Base-by-base conservation (phyloP, 225 moss, liverwort and hornwort species). In the Lunularia cruciata region DNA sequence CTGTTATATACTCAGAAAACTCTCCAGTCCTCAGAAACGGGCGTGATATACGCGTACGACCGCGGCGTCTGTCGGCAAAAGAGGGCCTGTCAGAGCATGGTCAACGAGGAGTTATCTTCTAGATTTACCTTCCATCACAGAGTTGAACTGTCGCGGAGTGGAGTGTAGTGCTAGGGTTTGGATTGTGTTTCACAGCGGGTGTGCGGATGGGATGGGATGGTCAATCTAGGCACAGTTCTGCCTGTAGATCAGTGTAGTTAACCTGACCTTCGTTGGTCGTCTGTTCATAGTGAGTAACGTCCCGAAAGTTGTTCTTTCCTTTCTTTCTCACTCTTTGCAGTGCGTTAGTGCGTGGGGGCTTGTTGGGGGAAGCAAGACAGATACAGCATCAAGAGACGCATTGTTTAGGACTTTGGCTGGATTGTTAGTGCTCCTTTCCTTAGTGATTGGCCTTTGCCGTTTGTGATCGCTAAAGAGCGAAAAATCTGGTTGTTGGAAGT, bases 41-140 rank as follows among this genome's bases (percentile, higher is more conserved):
- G 63, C 63, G 63, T 30, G 63, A 46, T 64, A 47, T 64, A 64
- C 63, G 63, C 63, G 63, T 67, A 52, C 67, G 48, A 67, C 35
- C 49, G 67, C 67, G 47, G 34, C 48, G 49, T 67, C 33, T 64
- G 63, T 67, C 49, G 48, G 67, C 49, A 67, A 67, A 49, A 52
- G 67, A 49, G 51, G 48, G 49, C 14, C 32, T 67, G 67, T 67
- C 67, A 67, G 67, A 52, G 35, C 67, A 51, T 52, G 51, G 67
- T 67, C 67, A 67, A 67, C 52, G 33, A 34, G 33, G 49, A 52
- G 48, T 47, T 67, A 67, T 67, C 20, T 67, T 67, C 67, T 51
- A 65, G 46, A 65, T 65, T 65, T 47, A 65, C 45, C 43, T 26
- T 43, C 43, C 63, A 28, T 63, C 63, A 63, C 26, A 22, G 20